phyloP scores from a whole-genome alignment of 2,329 filamentous ascomycete species.

The Colletotrichum sp. region DNA sequence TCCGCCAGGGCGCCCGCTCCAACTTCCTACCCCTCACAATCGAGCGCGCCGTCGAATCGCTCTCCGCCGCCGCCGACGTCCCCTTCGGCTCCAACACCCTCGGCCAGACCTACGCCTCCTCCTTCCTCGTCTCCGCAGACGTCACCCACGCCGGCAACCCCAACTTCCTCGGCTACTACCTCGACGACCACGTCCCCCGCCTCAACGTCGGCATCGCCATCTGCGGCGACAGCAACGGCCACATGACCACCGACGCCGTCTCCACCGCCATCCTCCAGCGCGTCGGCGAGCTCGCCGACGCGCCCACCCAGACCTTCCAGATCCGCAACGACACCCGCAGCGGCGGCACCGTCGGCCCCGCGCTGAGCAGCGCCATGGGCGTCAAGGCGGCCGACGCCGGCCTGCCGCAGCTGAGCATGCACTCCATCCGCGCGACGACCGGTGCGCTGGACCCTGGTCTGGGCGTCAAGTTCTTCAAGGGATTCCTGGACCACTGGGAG shows the following conservation, averaged over 20 bases:
- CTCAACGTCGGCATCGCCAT: constrained; percentile 88
- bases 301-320: constrained; percentile 85
- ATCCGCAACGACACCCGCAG: constrained; percentile 90
- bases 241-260: constrained; percentile 94
- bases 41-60: constrained; percentile 78
- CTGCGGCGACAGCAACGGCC: constrained; percentile 83
- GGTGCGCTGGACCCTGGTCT: constrained; percentile 85
- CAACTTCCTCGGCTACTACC: constrained; percentile 86
- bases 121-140: constrained; percentile 90
- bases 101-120: constrained; percentile 86
- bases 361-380: constrained; percentile 81
- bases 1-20: constrained; percentile 86
- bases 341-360: constrained; percentile 94
- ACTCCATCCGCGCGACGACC: constrained; percentile 87
- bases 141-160: constrained; percentile 95
- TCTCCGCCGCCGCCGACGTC: constrained; percentile 47
- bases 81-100: constrained; percentile 66
- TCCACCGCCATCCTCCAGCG: constrained; percentile 81
- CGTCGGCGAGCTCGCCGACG: constrained; percentile 75
- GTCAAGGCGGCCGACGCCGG: constrained; percentile 86
- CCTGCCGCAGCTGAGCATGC: constrained; percentile 92
- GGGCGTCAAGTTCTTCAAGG: constrained; percentile 87
- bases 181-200: constrained; percentile 83
- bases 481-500: constrained; percentile 87
- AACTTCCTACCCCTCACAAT: constrained; percentile 87